phyloP scores from a whole-genome alignment of 2,329 filamentous ascomycete species.

The Penicillium sp. region DNA sequence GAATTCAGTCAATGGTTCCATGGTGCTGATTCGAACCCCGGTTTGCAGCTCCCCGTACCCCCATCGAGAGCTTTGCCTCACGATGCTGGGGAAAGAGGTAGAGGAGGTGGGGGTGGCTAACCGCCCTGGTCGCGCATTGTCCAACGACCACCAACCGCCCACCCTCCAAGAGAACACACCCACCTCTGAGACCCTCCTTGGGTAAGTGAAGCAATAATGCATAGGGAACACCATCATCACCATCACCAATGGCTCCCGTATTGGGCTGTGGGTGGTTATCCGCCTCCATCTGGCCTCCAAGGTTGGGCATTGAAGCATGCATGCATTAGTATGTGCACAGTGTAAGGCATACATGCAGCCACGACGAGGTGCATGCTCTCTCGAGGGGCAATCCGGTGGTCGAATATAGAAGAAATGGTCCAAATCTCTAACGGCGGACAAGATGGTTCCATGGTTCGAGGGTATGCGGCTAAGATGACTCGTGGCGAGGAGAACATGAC shows the following conservation, averaged over 20 bases:
- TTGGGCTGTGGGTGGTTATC: slow-evolving; percentile 28
- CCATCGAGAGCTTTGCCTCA: not conserved
- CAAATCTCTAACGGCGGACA: not conserved
- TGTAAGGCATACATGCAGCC: slow-evolving; percentile 3
- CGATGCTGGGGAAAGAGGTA: not conserved
- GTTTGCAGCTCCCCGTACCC: not conserved
- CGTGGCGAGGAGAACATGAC: not conserved
- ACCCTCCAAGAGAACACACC: not conserved
- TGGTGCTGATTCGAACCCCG: not conserved
- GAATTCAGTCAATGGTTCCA: not conserved
- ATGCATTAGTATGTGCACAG: slow-evolving; percentile 28
- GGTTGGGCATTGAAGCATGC: slow-evolving; percentile 48
- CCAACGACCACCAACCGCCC: not conserved
- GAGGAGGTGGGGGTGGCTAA: slow-evolving; percentile 2
- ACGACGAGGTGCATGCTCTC: not conserved
- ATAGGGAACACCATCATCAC: not conserved
- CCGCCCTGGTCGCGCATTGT: slow-evolving; percentile 5
- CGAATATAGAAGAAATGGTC: not conserved
- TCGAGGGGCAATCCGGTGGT: not conserved
- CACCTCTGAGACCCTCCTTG: not conserved
- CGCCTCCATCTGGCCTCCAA: slow-evolving; percentile 33
- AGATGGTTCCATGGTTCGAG: slow-evolving; percentile 20
- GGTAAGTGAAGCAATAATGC: not conserved
- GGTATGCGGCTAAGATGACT: slow-evolving; percentile 22
- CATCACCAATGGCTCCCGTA: slow-evolving; percentile 5